A percentile compares a stretch with the other conserved stretches of the same genome.
Conservation (phyloP, 768 basidiomycete genomes). For the Rhodosporidiobolus sp. region DNA sequence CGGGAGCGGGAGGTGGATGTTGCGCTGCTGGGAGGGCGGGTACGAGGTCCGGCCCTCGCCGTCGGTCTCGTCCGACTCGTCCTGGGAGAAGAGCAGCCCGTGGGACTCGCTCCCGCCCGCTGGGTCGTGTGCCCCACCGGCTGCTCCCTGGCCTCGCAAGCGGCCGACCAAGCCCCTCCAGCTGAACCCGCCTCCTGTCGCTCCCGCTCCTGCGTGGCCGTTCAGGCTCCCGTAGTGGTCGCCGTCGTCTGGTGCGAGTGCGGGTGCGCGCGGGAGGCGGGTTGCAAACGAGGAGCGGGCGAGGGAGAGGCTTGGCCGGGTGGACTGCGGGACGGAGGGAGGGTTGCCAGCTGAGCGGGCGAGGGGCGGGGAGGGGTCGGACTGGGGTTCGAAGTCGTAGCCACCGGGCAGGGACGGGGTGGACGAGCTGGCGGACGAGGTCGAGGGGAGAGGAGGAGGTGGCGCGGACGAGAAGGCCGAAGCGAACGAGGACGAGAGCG, state of each 20-base stretch:
- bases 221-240: not conserved
- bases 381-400: conserved; percentile 71
- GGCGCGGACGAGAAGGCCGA: not conserved
- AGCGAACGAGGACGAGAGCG: not conserved
- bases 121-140: too few relatives aligned
- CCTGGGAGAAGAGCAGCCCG: conserved; percentile 34
- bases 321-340: conserved; percentile 56
- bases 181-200: not conserved
- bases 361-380: not conserved
- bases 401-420: conserved; percentile 50
- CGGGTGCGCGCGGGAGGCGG: conserved; percentile 65
- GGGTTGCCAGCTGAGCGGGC: conserved; percentile 44
- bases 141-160: conserved; percentile 6
- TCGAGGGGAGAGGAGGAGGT: not conserved
- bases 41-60: conserved; percentile 7
- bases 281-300: conserved; percentile 43
- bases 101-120: conserved; percentile 3
- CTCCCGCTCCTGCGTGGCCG: not conserved
- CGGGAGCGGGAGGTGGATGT: conserved; percentile 45
- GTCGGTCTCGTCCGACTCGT: conserved; percentile 25
- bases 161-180: conserved; percentile 7
- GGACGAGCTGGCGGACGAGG: not conserved
- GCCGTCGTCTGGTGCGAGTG: conserved; percentile 56
- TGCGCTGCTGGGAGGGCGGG: conserved; percentile 15
- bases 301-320: conserved; percentile 48